Percentiles rank a stretch among this genome's conserved stretches.
Conservation (phyloP, 352 stramenopile genomes). For the Elongisporangium anandrum region DNA sequence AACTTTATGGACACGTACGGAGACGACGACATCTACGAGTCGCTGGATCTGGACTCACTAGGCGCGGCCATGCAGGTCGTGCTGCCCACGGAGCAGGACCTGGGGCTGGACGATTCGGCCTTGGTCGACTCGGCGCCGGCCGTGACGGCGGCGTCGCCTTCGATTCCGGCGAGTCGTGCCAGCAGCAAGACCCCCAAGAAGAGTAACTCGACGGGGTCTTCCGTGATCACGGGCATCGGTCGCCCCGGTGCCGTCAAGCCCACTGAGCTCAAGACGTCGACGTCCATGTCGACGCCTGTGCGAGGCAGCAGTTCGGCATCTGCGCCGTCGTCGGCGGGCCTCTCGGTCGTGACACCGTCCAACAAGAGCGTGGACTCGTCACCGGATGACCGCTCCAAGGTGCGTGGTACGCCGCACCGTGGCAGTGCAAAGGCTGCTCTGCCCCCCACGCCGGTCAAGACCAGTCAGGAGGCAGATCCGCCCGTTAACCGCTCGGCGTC, state of each 20-base stretch:
- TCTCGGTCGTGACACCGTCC: conserved; percentile 24
- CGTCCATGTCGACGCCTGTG: conserved; percentile 31
- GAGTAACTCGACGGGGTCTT: conserved; percentile 33
- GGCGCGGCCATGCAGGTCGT: conserved; percentile 68
- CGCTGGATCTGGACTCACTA: conserved; percentile 91
- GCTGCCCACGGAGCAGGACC: conserved; percentile 64
- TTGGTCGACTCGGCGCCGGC: conserved; percentile 12
- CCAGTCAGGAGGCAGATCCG: background rate
- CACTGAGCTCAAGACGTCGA: conserved; percentile 77
- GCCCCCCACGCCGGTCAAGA: conserved; percentile 25
- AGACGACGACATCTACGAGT: conserved; percentile 95
- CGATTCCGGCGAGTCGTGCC: conserved; percentile 5
- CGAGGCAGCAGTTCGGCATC: conserved; percentile 36
- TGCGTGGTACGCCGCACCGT: conserved; percentile 48
- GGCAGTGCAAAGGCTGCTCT: conserved; percentile 30
- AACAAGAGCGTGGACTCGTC: conserved; percentile 47
- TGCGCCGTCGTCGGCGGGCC: conserved; percentile 2
- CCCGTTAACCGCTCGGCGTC: background rate
- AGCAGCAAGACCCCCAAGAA: conserved; percentile 68
- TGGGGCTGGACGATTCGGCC: conserved; percentile 54
- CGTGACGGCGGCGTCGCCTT: background rate
- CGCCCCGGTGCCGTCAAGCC: conserved; percentile 69
- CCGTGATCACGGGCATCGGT: conserved; percentile 64
- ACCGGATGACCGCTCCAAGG: conserved; percentile 25
- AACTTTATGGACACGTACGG: conserved; percentile 92